Conservation (phyloP, 148 eudicot genomes). For the Dianthus caryophyllus region DNA sequence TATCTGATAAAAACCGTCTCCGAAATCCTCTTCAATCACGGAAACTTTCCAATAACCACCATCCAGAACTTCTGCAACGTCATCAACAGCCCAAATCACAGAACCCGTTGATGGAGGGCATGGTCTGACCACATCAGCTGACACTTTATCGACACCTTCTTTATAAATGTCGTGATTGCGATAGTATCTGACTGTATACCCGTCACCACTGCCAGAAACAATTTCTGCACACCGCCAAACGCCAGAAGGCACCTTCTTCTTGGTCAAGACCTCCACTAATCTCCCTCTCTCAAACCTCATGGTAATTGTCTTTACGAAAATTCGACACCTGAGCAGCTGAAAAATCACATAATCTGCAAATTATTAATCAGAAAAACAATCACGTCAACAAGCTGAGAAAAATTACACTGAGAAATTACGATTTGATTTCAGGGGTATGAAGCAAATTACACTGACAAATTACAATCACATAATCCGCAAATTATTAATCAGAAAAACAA, state of each 20-base stretch:
- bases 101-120: slow-evolving; percentile 30
- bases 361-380: no score
- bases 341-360: no score
- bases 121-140: slow-evolving; percentile 45
- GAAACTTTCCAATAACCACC: slow-evolving; percentile 51
- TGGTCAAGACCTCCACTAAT: slow-evolving; percentile 51
- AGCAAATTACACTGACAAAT: no score
- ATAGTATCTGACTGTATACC: slow-evolving; percentile 43
- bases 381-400: no score
- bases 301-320: slow-evolving; percentile 2
- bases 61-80: slow-evolving; percentile 56
- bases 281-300: slow-evolving; percentile 42
- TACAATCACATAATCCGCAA: no score
- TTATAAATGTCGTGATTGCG: slow-evolving; percentile 23
- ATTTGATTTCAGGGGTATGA: no score
- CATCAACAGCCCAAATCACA: slow-evolving; percentile 38
- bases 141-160: slow-evolving; percentile 35
- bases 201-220: slow-evolving; percentile 34
- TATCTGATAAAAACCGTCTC: slow-evolving; percentile 31
- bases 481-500: no score
- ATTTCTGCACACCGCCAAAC: slow-evolving; percentile 52
- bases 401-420: no score
- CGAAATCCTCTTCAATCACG: slow-evolving; percentile 33
- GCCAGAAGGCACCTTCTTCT: slow-evolving; percentile 26
- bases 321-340: slow-evolving; percentile 10